Evolutionary conservation across 768 basidiomycete species (phyloP).

Genomic region (Cystofilobasidium ferigula): DNA sequence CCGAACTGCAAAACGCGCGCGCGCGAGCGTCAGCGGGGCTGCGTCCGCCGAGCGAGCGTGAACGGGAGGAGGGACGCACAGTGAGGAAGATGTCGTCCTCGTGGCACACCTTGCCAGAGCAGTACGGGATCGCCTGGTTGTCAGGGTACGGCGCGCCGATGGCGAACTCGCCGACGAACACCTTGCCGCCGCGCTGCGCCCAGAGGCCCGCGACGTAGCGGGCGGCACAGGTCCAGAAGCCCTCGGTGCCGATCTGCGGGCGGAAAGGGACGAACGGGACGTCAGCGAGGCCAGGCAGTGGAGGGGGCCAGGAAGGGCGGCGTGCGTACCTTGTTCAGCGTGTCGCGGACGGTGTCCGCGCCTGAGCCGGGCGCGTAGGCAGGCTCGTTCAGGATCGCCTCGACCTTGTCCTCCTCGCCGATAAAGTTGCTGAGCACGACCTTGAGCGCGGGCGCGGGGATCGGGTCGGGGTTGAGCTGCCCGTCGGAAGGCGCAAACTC

Average conservation of each 20-base stretch:
- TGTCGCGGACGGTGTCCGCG: constrained; percentile 6
- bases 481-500: constrained; percentile 13
- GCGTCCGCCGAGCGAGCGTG: background rate
- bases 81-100: constrained; percentile 21
- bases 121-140: constrained; percentile 14
- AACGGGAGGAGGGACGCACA: background rate
- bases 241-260: constrained; percentile 14
- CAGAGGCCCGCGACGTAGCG: background rate
- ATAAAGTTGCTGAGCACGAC: background rate
- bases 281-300: background rate
- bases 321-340: background rate
- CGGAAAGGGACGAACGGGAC: background rate
- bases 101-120: constrained; percentile 10
- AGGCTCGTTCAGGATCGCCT: background rate
- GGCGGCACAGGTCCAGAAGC: constrained; percentile 19
- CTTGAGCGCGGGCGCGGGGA: background rate
- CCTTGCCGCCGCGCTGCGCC: background rate
- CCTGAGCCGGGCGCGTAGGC: constrained; percentile 4
- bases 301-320: background rate
- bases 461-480: background rate
- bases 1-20: background rate
- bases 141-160: background rate
- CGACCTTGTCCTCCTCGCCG: background rate
- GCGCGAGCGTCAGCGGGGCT: too few species aligned
- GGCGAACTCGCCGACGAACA: constrained; percentile 18